Conservation (phyloP, 306 rosid species). For the Dicorynia guianensis region DNA sequence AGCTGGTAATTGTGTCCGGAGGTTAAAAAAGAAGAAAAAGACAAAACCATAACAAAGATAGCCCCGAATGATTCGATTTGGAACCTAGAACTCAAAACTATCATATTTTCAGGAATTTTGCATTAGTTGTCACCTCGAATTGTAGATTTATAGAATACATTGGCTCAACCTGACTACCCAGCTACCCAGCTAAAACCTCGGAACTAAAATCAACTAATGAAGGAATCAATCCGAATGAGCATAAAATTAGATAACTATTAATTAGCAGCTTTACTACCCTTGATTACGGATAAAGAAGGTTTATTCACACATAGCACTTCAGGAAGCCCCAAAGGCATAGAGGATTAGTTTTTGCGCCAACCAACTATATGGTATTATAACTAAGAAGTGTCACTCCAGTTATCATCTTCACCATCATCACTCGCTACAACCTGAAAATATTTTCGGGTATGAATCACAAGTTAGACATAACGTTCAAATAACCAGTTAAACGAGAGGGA, state of each 20-base stretch:
- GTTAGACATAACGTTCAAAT: constrained; percentile 27
- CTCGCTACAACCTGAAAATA: constrained; percentile 86
- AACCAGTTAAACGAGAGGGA: not conserved
- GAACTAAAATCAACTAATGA: constrained; percentile 28
- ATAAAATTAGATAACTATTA: constrained; percentile 32
- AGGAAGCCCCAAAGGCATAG: constrained; percentile 29
- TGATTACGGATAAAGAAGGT: constrained; percentile 53
- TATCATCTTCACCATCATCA: constrained; percentile 82
- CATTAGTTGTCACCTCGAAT: constrained; percentile 31
- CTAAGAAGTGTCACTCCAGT: constrained; percentile 85
- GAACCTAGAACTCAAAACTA: not conserved
- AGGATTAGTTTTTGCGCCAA: not conserved
- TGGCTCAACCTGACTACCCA: constrained; percentile 38
- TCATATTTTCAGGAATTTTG: not conserved
- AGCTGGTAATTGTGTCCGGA: too few species aligned
- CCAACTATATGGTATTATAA: constrained; percentile 10
- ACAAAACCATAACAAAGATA: too few species aligned
- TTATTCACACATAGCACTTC: constrained; percentile 59
- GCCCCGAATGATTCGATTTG: not conserved
- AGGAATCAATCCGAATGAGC: constrained; percentile 42
- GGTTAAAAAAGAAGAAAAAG: too few species aligned
- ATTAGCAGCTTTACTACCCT: constrained; percentile 52
- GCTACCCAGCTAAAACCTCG: constrained; percentile 29
- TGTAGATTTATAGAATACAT: constrained; percentile 1
- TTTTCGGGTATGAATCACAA: constrained; percentile 22